Evolutionary conservation across 768 basidiomycete species (phyloP).

Genomic region (Leucosporidium scottii): DNA sequence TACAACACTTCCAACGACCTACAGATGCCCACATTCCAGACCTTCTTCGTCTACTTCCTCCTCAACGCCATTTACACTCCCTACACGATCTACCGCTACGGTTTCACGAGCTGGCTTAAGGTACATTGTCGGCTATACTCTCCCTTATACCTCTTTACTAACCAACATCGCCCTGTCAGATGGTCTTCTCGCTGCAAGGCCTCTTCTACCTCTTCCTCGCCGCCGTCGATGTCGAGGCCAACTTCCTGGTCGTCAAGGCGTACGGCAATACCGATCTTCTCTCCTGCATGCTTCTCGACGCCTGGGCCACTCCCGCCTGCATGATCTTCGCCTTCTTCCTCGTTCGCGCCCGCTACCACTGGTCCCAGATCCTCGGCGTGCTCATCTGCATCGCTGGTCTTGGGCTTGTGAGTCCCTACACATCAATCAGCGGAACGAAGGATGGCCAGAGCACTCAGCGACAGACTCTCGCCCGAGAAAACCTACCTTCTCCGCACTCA

Average conservation of each 20-base stretch:
- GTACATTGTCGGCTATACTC: too few species aligned
- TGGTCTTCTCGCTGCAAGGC: constrained; percentile 33
- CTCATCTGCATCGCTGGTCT: constrained; percentile 36
- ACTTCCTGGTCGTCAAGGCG: constrained; percentile 35
- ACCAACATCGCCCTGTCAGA: too few species aligned
- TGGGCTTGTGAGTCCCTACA: constrained; percentile 12
- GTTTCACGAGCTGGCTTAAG: constrained; percentile 29
- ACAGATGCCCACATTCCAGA: constrained; percentile 1
- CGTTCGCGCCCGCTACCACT: constrained; percentile 32
- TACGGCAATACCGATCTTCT: constrained; percentile 34
- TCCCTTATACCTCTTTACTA: too few species aligned
- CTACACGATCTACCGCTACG: constrained; percentile 36
- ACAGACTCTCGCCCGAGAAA: too few species aligned
- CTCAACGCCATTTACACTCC: constrained; percentile 33
- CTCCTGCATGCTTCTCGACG: constrained; percentile 34
- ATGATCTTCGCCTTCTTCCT: constrained; percentile 35
- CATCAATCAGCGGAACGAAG: too few species aligned
- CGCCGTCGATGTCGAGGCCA: constrained; percentile 25
- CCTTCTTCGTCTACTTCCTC: constrained; percentile 21
- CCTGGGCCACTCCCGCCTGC: constrained; percentile 35
- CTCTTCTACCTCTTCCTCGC: constrained; percentile 37
- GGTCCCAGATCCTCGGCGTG: constrained; percentile 34
- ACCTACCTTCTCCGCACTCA: too few species aligned
- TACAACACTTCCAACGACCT: too few species aligned
- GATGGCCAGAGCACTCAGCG: too few species aligned